These are phyloP conservation scores for Cutaneotrichosporon sp. DNA, from an alignment of 1,284 basidiomycete genomes.

Conservation along the genomic window DNA sequence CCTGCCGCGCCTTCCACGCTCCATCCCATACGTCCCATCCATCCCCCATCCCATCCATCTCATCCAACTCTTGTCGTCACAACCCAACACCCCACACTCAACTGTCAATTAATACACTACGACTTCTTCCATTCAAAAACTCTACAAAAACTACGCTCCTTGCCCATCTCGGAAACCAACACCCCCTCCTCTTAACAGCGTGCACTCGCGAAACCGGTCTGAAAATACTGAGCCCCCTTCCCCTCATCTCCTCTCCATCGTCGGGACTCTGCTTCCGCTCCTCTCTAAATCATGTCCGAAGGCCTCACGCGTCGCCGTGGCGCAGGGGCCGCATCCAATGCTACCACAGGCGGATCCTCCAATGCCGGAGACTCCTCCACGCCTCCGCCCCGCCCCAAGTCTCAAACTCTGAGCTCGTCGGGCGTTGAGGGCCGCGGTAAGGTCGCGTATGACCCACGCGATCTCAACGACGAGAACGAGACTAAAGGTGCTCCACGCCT, in stretches of 20 bases:
- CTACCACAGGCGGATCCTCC: slow-evolving; percentile 10
- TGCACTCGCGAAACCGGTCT: too few relatives aligned
- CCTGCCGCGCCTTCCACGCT: too few relatives aligned
- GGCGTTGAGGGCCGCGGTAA: slow-evolving; percentile 76
- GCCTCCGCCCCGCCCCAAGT: slow-evolving; percentile 6
- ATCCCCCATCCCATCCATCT: too few relatives aligned
- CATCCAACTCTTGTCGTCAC: background rate
- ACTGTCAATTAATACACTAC: background rate
- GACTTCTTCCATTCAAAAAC: background rate
- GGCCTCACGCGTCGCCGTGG: slow-evolving; percentile 46
- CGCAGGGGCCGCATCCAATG: slow-evolving; percentile 28
- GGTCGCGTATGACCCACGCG: slow-evolving; percentile 90
- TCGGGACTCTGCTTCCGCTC: too few relatives aligned
- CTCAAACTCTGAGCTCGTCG: slow-evolving; percentile 51
- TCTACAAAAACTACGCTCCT: background rate
- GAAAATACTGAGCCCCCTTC: background rate
- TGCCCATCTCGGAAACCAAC: too few relatives aligned
- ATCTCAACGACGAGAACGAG: slow-evolving; percentile 74
- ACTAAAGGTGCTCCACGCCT: slow-evolving; percentile 71
- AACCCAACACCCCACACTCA: background rate
- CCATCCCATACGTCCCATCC: too few relatives aligned
- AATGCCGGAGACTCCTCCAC: background rate
- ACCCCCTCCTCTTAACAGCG: too few relatives aligned
- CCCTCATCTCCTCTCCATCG: background rate
- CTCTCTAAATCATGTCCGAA: slow-evolving; percentile 34